Evolutionary conservation across 1,284 basidiomycete species (phyloP), one percentile per base, ranked within the genome.

Genomic region (Pyrrhoderma lamaoense): DNA sequence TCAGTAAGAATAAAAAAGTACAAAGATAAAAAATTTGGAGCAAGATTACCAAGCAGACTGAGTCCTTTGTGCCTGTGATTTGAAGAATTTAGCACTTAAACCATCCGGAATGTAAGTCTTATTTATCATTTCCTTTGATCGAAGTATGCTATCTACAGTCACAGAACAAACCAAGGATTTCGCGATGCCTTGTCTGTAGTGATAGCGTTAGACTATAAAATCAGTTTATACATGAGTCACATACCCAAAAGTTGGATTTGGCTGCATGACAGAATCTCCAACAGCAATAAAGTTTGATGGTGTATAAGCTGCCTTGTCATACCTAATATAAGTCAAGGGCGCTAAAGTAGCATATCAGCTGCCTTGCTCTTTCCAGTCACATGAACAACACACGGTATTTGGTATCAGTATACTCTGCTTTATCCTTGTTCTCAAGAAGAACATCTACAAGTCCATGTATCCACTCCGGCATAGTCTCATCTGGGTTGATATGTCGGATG

Each of bases 221-320:
- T 36, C 7, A 31, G 9, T 16, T 18, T 2, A 8, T 7, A 45
- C 1, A 8, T 3, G 19, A 13, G 38, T n/a, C 1, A 45, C 56
- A 16, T 35, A 57, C 56, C 50, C 56, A 19, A 52, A 53, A 1
- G 48, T 46, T 14, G 56, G 56, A 40, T 57, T 57, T 8, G 56
- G 50, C 14, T 52, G 54, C 56, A 57, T 56, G 16, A 45, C 54
- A 8, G 56, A 46, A 42, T 57, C 56, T 18, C 56, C 56, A 25
- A 57, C 36, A 18, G 56, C 51, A 16, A 57, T 48, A 38, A 56
- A 57, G 31, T 57, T 57, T n/a, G 27, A 47, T 9, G 56, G 56
- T 8, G 56, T 8, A n/a, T 53, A 50, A 8, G 54, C 31, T 16
- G 42, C 43, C 13, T 42, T 25, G 11, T 55, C 54, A 34, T 57